Conservation (phyloP, 257 asterid genomes). For the Przewalskia tangutica region DNA sequence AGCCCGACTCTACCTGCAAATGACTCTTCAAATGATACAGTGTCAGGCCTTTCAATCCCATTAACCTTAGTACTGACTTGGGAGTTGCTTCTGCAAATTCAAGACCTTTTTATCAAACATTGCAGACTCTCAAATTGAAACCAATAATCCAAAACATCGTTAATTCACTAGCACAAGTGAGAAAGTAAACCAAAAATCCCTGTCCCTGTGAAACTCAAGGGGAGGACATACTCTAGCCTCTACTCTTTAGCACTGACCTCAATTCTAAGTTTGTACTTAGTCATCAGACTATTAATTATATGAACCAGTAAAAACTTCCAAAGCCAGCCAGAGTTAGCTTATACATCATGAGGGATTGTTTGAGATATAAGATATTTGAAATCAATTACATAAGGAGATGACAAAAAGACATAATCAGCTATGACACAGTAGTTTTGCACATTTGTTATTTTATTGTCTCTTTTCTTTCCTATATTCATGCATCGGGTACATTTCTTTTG, state of each 20-base stretch:
- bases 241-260: neutral
- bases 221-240: neutral
- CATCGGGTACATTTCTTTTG: no score
- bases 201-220: neutral
- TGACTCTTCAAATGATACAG: conserved; percentile 85
- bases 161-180: neutral
- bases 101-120: neutral
- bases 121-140: neutral
- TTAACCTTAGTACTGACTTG: conserved; percentile 69
- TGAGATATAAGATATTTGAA: neutral
- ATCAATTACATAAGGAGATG: neutral
- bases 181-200: neutral
- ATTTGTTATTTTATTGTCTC: no score
- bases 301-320: neutral
- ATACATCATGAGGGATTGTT: neutral
- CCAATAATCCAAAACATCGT: neutral
- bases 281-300: neutral
- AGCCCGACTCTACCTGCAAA: conserved; percentile 31
- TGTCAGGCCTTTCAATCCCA: conserved; percentile 89
- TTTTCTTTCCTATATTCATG: no score
- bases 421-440: neutral
- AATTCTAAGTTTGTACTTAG: neutral
- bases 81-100: conserved; percentile 84
- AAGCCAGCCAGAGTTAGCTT: neutral
- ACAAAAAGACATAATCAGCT: neutral